Percentiles rank a stretch among this genome's conserved stretches.
phyloP scores from a whole-genome alignment of 495 filamentous ascomycete species.

The Cladorrhinum samala region DNA sequence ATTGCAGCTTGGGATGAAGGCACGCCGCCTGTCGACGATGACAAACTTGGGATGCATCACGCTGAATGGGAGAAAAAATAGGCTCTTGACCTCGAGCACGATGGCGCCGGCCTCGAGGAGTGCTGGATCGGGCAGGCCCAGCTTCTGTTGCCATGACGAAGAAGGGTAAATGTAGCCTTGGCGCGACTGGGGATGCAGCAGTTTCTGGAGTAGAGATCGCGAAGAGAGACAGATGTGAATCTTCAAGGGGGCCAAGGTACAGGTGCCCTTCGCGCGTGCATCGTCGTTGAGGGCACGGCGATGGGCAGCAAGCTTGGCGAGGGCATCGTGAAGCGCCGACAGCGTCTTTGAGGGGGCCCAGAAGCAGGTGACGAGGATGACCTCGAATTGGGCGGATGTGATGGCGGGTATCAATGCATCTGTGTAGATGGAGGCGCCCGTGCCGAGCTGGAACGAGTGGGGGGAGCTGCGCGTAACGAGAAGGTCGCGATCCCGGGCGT shows the following conservation, averaged over 20 bases:
- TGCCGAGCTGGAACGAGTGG: conserved; percentile 49
- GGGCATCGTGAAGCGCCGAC: conserved; percentile 39
- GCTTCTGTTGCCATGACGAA: conserved; percentile 44
- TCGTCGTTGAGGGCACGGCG: conserved; percentile 18
- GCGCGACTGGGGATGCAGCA: conserved; percentile 54
- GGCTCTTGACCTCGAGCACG: conserved; percentile 58
- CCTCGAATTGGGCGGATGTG: conserved; percentile 48
- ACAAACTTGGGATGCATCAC: conserved; percentile 75
- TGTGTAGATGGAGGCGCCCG: conserved; percentile 50
- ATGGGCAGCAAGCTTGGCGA: conserved; percentile 45
- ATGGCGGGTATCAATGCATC: conserved; percentile 50
- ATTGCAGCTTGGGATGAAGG: conserved; percentile 64
- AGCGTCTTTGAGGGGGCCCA: conserved; percentile 59
- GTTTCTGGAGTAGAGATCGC: conserved; percentile 57
- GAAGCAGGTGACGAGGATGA: conserved; percentile 72
- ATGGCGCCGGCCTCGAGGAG: conserved; percentile 48
- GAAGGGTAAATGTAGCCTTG: conserved; percentile 53
- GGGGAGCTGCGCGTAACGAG: conserved; percentile 43
- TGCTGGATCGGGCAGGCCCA: conserved; percentile 52
- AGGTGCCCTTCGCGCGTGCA: conserved; percentile 7
- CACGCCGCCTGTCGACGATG: conserved; percentile 56
- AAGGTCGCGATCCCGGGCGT: conserved; percentile 25
- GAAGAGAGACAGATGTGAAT: conserved; percentile 54
- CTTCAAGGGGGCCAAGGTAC: conserved; percentile 7
- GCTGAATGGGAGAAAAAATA: conserved; percentile 67